These are phyloP conservation scores for Coemansia sp. DNA, from an alignment of 192 early-diverging fungal genomes.

Conservation along the genomic window DNA sequence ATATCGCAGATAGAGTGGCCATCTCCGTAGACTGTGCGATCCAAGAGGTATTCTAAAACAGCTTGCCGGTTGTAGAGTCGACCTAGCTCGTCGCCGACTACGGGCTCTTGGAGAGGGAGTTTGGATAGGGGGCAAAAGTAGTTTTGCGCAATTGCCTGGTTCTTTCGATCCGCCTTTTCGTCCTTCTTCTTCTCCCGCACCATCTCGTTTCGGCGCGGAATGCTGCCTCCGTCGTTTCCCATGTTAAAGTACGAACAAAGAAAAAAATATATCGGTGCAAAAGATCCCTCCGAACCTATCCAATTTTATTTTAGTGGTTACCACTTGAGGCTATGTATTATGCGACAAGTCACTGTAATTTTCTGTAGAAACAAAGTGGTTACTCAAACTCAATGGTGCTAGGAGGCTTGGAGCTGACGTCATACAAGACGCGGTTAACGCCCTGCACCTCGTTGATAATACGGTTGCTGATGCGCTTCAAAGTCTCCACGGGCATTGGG, in stretches of 20 bases:
- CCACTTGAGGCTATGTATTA: background rate
- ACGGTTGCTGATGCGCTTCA: conserved; percentile 90
- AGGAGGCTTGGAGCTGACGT: conserved; percentile 96
- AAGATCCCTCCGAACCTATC: background rate
- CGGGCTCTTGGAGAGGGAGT: conserved; percentile 56
- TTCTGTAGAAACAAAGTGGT: background rate
- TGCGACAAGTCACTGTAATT: background rate
- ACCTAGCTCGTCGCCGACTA: conserved; percentile 63
- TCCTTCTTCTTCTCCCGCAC: conserved; percentile 48
- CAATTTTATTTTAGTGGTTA: background rate
- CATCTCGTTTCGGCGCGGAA: conserved; percentile 52
- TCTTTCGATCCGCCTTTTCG: conserved; percentile 31
- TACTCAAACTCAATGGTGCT: conserved; percentile 99
- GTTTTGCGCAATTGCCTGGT: conserved; percentile 28
- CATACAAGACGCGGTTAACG: conserved; percentile 96
- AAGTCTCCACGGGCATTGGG: conserved; percentile 80
- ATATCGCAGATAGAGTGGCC: conserved; percentile 25
- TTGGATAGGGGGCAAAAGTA: conserved; percentile 46
- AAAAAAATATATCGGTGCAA: background rate
- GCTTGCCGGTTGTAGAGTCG: conserved; percentile 74
- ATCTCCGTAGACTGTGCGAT: conserved; percentile 59
- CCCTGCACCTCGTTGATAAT: conserved; percentile 99
- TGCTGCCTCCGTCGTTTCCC: conserved; percentile 58
- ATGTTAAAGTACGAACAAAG: conserved; percentile 9
- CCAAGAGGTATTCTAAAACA: conserved; percentile 61